Percentiles rank a stretch among this genome's conserved stretches.
Conservation (phyloP, 1,284 basidiomycete genomes). For the Leccinum solheimii region DNA sequence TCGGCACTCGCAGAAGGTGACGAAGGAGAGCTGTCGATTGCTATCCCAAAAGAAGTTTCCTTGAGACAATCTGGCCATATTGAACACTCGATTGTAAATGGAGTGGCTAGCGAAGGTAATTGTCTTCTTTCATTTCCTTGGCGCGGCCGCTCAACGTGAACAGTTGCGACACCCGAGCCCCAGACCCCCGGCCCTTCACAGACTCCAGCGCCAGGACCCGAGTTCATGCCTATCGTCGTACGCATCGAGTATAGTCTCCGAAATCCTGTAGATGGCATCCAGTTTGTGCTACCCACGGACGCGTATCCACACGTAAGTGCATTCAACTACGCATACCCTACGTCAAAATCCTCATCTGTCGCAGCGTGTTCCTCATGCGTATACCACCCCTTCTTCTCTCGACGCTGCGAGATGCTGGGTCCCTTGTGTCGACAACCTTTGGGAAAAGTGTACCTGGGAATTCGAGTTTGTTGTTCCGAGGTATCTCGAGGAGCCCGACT, state of each 20-base stretch:
- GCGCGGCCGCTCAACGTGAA: slow-evolving; percentile 12
- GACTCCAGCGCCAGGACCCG: slow-evolving; percentile 47
- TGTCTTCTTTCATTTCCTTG: slow-evolving; percentile 5
- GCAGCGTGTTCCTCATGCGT: slow-evolving; percentile 90
- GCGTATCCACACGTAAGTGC: slow-evolving; percentile 79
- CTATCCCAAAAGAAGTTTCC: slow-evolving; percentile 80
- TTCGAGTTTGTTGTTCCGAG: slow-evolving; percentile 95
- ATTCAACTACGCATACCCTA: slow-evolving; percentile 8
- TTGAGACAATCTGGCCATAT: slow-evolving; percentile 59
- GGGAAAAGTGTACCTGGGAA: slow-evolving; percentile 99
- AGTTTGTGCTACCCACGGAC: slow-evolving; percentile 81
- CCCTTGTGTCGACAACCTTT: slow-evolving; percentile 92
- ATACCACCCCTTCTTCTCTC: slow-evolving; percentile 85
- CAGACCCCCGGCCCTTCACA: slow-evolving; percentile 62
- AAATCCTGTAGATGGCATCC: slow-evolving; percentile 83
- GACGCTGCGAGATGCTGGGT: slow-evolving; percentile 96
- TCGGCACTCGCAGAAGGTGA: slow-evolving; percentile 87
- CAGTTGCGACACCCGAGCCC: slow-evolving; percentile 77
- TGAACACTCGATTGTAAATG: slow-evolving; percentile 41
- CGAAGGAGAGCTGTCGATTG: slow-evolving; percentile 92
- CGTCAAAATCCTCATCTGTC: slow-evolving; percentile 27
- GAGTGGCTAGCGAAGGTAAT: slow-evolving; percentile 50
- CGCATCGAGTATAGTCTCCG: slow-evolving; percentile 79
- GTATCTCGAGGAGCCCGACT: slow-evolving; percentile 69
- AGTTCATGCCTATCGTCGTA: slow-evolving; percentile 78